Percentiles rank a stretch among this genome's conserved stretches.
Evolutionary conservation across 441 rosid species (phyloP).

Genomic region (Euphorbia schlechtendalii): DNA sequence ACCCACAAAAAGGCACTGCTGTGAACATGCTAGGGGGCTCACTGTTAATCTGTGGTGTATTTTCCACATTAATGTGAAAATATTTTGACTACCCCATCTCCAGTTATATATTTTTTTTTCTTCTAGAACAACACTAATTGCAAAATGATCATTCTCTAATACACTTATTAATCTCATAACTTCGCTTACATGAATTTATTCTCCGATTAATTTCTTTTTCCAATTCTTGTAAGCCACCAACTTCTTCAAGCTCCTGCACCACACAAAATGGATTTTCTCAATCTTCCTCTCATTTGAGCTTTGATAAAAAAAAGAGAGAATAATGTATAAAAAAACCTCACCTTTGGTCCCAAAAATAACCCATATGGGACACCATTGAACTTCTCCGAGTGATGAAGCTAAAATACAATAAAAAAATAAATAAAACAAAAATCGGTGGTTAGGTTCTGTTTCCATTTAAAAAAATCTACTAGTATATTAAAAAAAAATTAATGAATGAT

Average conservation of each 20-base stretch:
- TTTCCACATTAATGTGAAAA: neutral
- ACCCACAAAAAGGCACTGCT: neutral
- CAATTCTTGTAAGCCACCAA: constrained; percentile 74
- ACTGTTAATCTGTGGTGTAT: neutral
- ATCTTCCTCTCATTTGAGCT: neutral
- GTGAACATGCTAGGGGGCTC: neutral
- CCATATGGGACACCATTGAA: constrained; percentile 92
- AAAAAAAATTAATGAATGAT: neutral
- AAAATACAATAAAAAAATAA: constrained; percentile 19
- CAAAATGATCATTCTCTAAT: neutral
- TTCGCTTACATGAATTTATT: constrained; percentile 34
- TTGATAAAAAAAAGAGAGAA: neutral
- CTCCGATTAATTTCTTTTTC: constrained; percentile 66
- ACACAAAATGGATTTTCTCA: neutral
- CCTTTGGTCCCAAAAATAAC: constrained; percentile 89
- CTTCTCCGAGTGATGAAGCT: constrained; percentile 93
- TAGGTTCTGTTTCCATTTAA: constrained; percentile 15
- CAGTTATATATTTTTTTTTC: neutral
- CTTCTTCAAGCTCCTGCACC: constrained; percentile 77
- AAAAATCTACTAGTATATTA: neutral
- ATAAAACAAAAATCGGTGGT: constrained; percentile 10
- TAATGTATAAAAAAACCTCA: neutral
- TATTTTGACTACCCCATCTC: neutral
- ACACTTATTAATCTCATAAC: constrained; percentile 5
- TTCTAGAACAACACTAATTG: neutral